Evolutionary conservation across 2,329 filamentous ascomycete species (phyloP), one percentile per base, ranked within the genome.

Genomic region (Pseudogymnoascus sp.): DNA sequence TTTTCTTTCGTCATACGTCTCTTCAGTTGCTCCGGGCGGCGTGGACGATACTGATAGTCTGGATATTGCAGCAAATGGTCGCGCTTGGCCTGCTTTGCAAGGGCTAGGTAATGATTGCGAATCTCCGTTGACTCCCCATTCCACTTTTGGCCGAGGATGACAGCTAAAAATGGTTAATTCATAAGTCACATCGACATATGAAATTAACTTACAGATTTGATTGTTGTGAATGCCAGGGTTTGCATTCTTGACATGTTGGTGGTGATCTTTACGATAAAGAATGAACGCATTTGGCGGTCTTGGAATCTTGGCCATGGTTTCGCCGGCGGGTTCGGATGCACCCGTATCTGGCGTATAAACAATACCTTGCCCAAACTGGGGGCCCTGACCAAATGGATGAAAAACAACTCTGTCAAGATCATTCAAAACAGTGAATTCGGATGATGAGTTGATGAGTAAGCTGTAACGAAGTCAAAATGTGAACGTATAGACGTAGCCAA

Each of bases 241-340:
- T 14, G 63, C 63, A 3, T 66, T 61, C 66, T 75, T 75, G 39
- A 77, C 65, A 9, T 66, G 43, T 14, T 66, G 66, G 64, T 77
- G 75, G 25, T 71, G 68, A 35, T 76, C 73, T 63, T 74, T 74
- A 63, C 76, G 75, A 57, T 76, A 77, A 16, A 77, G 38, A 38
- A 78, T 77, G 68, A 74, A 78, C 4, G 74, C 74, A 64, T 78
- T 77, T 14, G 74, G 72, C 25, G 76, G 76, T 6, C 75, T 74
- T 18, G 71, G 73, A 57, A 76, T 70, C 63, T 71, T 63, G 14
- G 57, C 41, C 20, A 58, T 54, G 47, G 47, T 35, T 54, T 35
- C 47, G 16, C 16, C 16, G n/a, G 38, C 9, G 16, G 38, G 38
- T 6, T 39, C 38, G 11, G 38, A 39, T 39, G 38, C 38, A 8